Evolutionary conservation across 2,329 filamentous ascomycete genomes (phyloP).

Genomic region (Aaosphaeria pasadenensis): DNA sequence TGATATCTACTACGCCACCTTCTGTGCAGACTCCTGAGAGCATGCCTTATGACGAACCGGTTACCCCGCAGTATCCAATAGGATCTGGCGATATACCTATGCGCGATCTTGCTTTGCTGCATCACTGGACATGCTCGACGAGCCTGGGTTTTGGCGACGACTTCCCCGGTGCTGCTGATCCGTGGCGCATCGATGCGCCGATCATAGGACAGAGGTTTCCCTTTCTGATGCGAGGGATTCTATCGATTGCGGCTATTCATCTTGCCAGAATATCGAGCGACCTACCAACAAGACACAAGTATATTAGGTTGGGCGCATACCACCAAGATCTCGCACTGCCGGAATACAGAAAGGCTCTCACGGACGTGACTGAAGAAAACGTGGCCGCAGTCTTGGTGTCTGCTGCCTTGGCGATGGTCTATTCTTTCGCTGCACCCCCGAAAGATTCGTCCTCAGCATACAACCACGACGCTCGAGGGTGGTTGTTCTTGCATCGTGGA

Average conservation of each 20-base stretch:
- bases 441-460: slow-evolving; percentile 5
- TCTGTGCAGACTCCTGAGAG: slow-evolving; percentile 6
- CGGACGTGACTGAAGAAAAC: slow-evolving; percentile 11
- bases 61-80: not conserved
- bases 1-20: slow-evolving; percentile 3
- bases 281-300: slow-evolving; percentile 1
- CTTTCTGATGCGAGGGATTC: slow-evolving; percentile 18
- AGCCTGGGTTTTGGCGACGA: slow-evolving; percentile 14
- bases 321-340: slow-evolving; percentile 17
- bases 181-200: slow-evolving; percentile 12
- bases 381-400: slow-evolving; percentile 11
- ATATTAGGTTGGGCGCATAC: slow-evolving; percentile 9
- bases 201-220: slow-evolving; percentile 10
- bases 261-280: slow-evolving; percentile 5
- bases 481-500: slow-evolving; percentile 12
- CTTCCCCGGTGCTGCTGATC: slow-evolving; percentile 5
- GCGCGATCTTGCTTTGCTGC: slow-evolving; percentile 11
- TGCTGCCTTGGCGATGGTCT: slow-evolving; percentile 10
- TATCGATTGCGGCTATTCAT: slow-evolving; percentile 14
- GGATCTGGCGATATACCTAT: slow-evolving; percentile 4
- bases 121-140: slow-evolving; percentile 15
- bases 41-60: slow-evolving; percentile 4
- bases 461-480: slow-evolving; percentile 6
- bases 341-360: slow-evolving; percentile 10
- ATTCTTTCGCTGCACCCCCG: slow-evolving; percentile 11